Evolutionary conservation across 2,329 filamentous ascomycete species (phyloP).

Genomic region (Phaeoacremonium minimum): DNA sequence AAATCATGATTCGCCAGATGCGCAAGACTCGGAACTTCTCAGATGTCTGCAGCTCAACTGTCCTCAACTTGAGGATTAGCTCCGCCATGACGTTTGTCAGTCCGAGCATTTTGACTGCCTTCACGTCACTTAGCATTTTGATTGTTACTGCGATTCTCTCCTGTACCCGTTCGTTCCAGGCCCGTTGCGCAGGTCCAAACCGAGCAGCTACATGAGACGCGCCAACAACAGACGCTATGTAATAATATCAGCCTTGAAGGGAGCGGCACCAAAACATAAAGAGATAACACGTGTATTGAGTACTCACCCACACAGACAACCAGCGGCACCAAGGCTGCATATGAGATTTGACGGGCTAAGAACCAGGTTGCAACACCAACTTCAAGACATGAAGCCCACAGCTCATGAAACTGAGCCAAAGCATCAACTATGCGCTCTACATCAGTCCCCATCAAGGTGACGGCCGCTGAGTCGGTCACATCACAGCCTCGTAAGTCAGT

Average conservation of each 20-base stretch:
- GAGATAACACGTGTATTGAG: no score
- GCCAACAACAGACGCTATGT: no score
- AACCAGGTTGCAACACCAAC: slow-evolving; percentile 22
- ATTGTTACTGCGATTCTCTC: slow-evolving; percentile 34
- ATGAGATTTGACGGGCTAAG: slow-evolving; percentile 19
- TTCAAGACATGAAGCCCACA: slow-evolving; percentile 21
- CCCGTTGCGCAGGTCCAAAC: slow-evolving; percentile 17
- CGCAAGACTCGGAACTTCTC: slow-evolving; percentile 18
- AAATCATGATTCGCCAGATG: slow-evolving; percentile 13
- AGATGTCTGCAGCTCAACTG: slow-evolving; percentile 22
- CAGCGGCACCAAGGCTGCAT: slow-evolving; percentile 19
- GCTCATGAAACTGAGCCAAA: slow-evolving; percentile 17
- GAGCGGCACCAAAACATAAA: no score
- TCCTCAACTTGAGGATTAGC: slow-evolving; percentile 18
- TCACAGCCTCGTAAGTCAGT: slow-evolving; percentile 11
- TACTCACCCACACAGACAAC: slow-evolving; percentile 13
- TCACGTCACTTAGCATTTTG: slow-evolving; percentile 36
- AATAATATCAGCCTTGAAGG: no score
- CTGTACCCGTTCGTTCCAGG: slow-evolving; percentile 38
- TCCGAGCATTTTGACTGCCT: slow-evolving; percentile 39
- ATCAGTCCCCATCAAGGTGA: slow-evolving; percentile 27
- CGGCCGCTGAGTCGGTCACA: slow-evolving; percentile 12
- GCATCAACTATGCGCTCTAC: slow-evolving; percentile 20
- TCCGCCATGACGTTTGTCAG: slow-evolving; percentile 16
- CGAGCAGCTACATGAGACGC: no score